Percentiles rank a stretch among this genome's conserved stretches.
These are phyloP conservation scores for Hibiscus mutabilis DNA, from an alignment of 345 rosid species.

Conservation along the genomic window DNA sequence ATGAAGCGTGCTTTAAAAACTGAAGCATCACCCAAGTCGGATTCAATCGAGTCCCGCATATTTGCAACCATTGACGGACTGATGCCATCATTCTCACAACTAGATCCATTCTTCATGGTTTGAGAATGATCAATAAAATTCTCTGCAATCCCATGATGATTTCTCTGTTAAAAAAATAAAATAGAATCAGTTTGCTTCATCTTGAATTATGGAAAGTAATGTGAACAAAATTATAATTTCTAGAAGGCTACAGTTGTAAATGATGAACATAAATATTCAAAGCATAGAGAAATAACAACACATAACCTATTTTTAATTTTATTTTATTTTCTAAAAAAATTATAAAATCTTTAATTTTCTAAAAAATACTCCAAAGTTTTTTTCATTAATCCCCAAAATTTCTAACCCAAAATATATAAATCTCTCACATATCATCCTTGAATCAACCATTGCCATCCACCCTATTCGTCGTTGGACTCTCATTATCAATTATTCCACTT, in stretches of 20 bases:
- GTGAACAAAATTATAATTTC: neutral
- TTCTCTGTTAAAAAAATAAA: slow-evolving; percentile 39
- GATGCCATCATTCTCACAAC: slow-evolving; percentile 34
- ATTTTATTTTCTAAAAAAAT: too few species aligned
- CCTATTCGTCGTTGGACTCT: too few species aligned
- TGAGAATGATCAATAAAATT: slow-evolving; percentile 40
- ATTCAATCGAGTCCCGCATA: slow-evolving; percentile 32
- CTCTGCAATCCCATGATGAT: slow-evolving; percentile 31
- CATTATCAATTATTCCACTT: too few species aligned
- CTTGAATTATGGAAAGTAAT: neutral
- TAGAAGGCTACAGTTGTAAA: neutral
- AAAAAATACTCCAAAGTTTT: too few species aligned
- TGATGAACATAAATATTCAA: neutral
- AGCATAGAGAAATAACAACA: neutral
- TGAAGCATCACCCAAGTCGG: slow-evolving; percentile 27
- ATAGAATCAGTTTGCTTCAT: neutral
- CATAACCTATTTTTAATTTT: too few species aligned
- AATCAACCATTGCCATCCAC: too few species aligned
- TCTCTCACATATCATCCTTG: too few species aligned
- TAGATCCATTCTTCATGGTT: slow-evolving; percentile 33
- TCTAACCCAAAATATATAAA: too few species aligned
- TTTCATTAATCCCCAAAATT: too few species aligned
- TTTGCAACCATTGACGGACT: slow-evolving; percentile 29
- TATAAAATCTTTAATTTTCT: too few species aligned
- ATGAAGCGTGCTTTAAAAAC: neutral